Conservation (phyloP, 495 filamentous ascomycete genomes). For the Oleoguttula mirabilis region DNA sequence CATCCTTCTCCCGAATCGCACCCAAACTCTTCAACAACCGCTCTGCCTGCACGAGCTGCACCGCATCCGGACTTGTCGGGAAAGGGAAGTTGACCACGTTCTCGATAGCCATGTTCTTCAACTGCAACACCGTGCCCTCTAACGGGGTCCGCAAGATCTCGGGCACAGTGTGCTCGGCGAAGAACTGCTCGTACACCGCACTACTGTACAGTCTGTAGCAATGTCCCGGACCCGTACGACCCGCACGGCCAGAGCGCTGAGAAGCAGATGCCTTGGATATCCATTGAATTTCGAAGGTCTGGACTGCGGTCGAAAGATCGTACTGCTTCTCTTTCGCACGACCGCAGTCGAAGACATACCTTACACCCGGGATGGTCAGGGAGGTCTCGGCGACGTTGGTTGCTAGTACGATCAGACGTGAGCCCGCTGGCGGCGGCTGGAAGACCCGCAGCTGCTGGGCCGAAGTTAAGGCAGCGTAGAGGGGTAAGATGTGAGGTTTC, state of each 20-base stretch:
- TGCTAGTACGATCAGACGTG: constrained; percentile 78
- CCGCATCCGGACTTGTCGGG: constrained; percentile 75
- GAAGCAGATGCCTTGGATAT: constrained; percentile 94
- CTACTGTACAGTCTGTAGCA: constrained; percentile 91
- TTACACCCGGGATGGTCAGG: constrained; percentile 89
- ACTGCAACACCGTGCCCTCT: constrained; percentile 81
- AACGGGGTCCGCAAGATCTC: constrained; percentile 89
- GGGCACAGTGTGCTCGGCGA: constrained; percentile 71
- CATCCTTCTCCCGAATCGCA: constrained; percentile 37
- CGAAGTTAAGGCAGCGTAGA: constrained; percentile 90
- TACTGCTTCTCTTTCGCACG: constrained; percentile 85
- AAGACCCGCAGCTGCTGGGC: constrained; percentile 92
- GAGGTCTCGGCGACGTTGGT: constrained; percentile 97
- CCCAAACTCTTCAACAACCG: constrained; percentile 56
- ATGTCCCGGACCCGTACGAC: constrained; percentile 89
- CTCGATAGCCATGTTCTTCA: constrained; percentile 89
- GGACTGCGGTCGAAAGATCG: constrained; percentile 72
- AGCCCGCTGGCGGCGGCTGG: constrained; percentile 63
- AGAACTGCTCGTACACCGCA: constrained; percentile 85
- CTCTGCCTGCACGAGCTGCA: constrained; percentile 73
- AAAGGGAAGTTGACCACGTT: constrained; percentile 95
- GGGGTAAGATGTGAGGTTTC: constrained; percentile 58
- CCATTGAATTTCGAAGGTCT: constrained; percentile 91
- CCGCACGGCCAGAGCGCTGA: constrained; percentile 88
- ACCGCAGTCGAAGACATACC: constrained; percentile 93